These are phyloP conservation scores for Stachybotrys chartarum DNA, from an alignment of 2,329 filamentous ascomycete genomes.

Conservation along the genomic window DNA sequence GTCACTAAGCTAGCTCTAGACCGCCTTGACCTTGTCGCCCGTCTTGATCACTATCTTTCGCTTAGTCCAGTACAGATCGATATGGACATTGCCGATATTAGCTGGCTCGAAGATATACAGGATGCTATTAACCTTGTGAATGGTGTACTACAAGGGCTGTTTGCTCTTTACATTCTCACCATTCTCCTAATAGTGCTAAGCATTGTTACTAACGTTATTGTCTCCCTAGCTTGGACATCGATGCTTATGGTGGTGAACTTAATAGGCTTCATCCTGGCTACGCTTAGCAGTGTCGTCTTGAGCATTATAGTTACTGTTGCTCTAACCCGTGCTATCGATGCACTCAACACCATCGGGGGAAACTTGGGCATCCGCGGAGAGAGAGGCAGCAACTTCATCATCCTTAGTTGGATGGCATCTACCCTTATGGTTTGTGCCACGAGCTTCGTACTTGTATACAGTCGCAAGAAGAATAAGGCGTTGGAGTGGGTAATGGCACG, in stretches of 20 bases:
- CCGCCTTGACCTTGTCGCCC: neutral
- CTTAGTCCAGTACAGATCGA: constrained; percentile 1
- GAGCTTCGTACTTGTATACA: neutral
- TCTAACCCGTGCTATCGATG: neutral
- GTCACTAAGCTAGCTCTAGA: neutral
- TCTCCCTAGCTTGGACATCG: neutral
- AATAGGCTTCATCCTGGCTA: neutral
- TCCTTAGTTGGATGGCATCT: neutral
- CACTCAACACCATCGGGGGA: neutral
- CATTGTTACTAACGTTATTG: neutral
- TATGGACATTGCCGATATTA: neutral
- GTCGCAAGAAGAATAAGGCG: neutral
- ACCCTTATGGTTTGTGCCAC: neutral
- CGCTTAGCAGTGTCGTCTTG: neutral
- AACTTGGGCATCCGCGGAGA: neutral
- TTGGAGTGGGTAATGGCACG: neutral
- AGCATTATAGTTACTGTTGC: neutral
- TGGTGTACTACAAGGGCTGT: neutral
- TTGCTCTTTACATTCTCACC: neutral
- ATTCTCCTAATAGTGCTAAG: neutral
- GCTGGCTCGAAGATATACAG: neutral
- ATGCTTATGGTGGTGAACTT: neutral
- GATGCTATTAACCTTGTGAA: neutral
- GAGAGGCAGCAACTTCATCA: neutral
- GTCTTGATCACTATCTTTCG: neutral